Evolutionary conservation across 176 grass and related monocot species (phyloP).

Genomic region (Aegilops sharonensis): DNA sequence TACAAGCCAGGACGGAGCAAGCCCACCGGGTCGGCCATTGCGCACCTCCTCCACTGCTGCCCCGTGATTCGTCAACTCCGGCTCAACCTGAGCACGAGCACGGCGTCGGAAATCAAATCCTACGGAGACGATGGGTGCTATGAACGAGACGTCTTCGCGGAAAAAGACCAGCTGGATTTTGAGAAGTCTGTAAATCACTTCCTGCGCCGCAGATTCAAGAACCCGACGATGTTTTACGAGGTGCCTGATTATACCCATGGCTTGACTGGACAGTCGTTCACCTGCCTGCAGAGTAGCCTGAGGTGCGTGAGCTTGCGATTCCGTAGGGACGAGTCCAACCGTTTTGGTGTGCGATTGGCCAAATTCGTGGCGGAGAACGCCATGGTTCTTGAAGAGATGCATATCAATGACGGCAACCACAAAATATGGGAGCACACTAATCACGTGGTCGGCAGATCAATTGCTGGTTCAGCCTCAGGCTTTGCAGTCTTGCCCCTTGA

Average conservation of each 20-base stretch:
- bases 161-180: not conserved
- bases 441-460: not conserved
- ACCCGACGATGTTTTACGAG: not conserved
- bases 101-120: not conserved
- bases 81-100: not conserved
- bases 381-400: not conserved
- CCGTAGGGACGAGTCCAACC: not conserved
- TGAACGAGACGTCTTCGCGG: not conserved
- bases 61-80: not conserved
- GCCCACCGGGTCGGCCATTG: not conserved
- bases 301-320: not conserved
- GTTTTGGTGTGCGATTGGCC: not conserved
- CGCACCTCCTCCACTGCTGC: not conserved
- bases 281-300: not conserved
- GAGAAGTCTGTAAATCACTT: not conserved
- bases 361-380: constrained; percentile 15
- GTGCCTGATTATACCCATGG: not conserved
- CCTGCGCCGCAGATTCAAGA: not conserved
- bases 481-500: not conserved
- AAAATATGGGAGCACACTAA: not conserved
- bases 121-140: not conserved
- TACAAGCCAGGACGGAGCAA: not conserved
- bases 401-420: not conserved
- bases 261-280: not conserved
- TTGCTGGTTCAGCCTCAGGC: not conserved